These are phyloP conservation scores for Fusarium miscanthi DNA, from an alignment of 2,329 filamentous ascomycete genomes.

Conservation along the genomic window DNA sequence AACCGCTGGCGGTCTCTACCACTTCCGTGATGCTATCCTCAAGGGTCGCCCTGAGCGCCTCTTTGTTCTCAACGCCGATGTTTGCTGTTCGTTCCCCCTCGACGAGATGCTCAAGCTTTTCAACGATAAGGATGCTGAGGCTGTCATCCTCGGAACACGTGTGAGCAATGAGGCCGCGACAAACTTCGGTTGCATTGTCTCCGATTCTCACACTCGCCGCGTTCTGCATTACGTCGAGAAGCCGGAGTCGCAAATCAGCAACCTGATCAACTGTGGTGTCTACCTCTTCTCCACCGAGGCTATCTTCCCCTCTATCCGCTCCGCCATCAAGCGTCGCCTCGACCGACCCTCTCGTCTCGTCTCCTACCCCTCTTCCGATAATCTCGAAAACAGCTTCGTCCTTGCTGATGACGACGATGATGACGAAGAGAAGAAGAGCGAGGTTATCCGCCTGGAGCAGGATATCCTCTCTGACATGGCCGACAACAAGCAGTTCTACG, in stretches of 20 bases:
- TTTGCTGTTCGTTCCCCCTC: constrained; percentile 98
- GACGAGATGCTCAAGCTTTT: constrained; percentile 95
- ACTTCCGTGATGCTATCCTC: constrained; percentile 98
- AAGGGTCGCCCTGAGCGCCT: constrained; percentile 95
- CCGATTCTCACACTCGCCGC: constrained; percentile 90
- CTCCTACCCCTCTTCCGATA: constrained; percentile 96
- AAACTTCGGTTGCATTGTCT: constrained; percentile 98
- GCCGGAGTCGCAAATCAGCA: constrained; percentile 96
- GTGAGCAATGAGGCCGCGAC: constrained; percentile 90
- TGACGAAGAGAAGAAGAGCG: constrained; percentile 81
- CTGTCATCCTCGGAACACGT: constrained; percentile 92
- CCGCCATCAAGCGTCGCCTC: constrained; percentile 93
- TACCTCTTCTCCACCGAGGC: constrained; percentile 96
- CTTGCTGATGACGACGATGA: constrained; percentile 66
- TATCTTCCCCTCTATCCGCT: constrained; percentile 95
- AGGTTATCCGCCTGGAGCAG: constrained; percentile 94
- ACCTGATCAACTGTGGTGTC: constrained; percentile 98
- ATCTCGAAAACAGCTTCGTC: constrained; percentile 77
- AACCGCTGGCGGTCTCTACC: constrained; percentile 96
- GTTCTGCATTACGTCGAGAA: constrained; percentile 99
- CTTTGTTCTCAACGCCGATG: constrained; percentile 97
- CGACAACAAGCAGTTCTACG: constrained; percentile 97
- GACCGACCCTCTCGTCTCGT: constrained; percentile 85
- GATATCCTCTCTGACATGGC: constrained; percentile 96
- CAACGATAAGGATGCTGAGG: constrained; percentile 94